Base-by-base conservation (phyloP, 768 basidiomycete genomes). In the Leccinum variicolor region DNA sequence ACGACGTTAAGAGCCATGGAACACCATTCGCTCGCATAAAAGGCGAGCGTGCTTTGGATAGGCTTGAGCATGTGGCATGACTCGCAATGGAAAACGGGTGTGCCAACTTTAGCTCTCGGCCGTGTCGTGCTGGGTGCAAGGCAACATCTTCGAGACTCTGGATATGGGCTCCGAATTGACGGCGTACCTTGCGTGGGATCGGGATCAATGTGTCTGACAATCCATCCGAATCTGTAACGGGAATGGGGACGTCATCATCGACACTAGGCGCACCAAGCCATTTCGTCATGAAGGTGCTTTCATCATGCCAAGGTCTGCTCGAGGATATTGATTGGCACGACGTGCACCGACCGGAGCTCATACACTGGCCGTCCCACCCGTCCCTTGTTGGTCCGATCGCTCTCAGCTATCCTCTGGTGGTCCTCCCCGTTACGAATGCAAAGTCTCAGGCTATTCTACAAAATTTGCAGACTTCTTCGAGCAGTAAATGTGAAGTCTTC, bases 251-350 rank as follows among this genome's bases (percentile, higher is more conserved):
- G 17, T 59, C 33, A 56, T 67, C 5, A 14, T 31, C 3, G 43
- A 58, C 19, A 45, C 59, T 33, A 56, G 49, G 21, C 45, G 19
- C 33, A 10, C 45, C 19, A 58, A 51, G 5, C 59, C 66, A 2
- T 19, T 67, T 31, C 56, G 59, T 41, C 61, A 59, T 15, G 62
- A 64, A 31, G 66, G 64, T 10, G 62, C 66, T 4, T 67, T 68
- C 57, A 55, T 50, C 10, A 4, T 29, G 29, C 29, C 29, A 29
- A 31, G 57, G 62, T 0, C 23, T 45, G 1, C 28, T 58, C 2
- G 59, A 60, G 11, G 57, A 59, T 0, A 25, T 55, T 1, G 64
- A 63, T 29, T 60, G 47, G 60, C 6, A 4, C 6, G 65, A 3
- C 66, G 60, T 43, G 66, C 36, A 6, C 53, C 56, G 13, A 7